These are phyloP conservation scores for Penicillium griseofulvum DNA, from an alignment of 2,329 filamentous ascomycete species.

Conservation along the genomic window DNA sequence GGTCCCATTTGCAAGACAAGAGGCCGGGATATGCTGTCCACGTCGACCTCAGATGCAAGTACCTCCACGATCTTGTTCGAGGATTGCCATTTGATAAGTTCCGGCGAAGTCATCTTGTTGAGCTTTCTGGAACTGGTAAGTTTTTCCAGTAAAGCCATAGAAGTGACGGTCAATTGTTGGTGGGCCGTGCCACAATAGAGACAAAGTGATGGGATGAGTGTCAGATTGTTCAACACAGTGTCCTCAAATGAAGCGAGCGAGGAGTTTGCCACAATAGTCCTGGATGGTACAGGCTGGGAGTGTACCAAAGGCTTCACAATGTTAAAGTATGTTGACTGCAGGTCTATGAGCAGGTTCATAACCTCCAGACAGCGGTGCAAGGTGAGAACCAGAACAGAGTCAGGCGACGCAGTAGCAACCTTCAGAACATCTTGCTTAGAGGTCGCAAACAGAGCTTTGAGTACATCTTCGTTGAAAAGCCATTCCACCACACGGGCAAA, in stretches of 20 bases:
- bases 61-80: slow-evolving; percentile 84
- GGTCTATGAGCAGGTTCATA: slow-evolving; percentile 75
- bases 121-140: slow-evolving; percentile 81
- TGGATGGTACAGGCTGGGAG: slow-evolving; percentile 59
- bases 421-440: slow-evolving; percentile 73
- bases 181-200: slow-evolving; percentile 84
- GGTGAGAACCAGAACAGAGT: slow-evolving; percentile 78
- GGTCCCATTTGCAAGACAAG: slow-evolving; percentile 67
- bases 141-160: slow-evolving; percentile 78
- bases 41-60: slow-evolving; percentile 76
- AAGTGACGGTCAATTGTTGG: slow-evolving; percentile 73
- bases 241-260: slow-evolving; percentile 90
- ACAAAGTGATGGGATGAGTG: slow-evolving; percentile 76
- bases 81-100: slow-evolving; percentile 60
- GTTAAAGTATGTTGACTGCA: slow-evolving; percentile 88
- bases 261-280: slow-evolving; percentile 65
- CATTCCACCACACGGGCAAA: slow-evolving; percentile 96
- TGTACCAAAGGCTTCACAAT: slow-evolving; percentile 79
- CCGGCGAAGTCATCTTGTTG: slow-evolving; percentile 65
- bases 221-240: slow-evolving; percentile 76
- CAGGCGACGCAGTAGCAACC: slow-evolving; percentile 68
- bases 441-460: slow-evolving; percentile 72
- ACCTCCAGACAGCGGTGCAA: slow-evolving; percentile 79
- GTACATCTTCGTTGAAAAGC: slow-evolving; percentile 91
- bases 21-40: slow-evolving; percentile 73